Evolutionary conservation across 23 red algal genomes (phyloP), one percentile per base, ranked within the genome.

Genomic region (Porphyridium purpureum): DNA sequence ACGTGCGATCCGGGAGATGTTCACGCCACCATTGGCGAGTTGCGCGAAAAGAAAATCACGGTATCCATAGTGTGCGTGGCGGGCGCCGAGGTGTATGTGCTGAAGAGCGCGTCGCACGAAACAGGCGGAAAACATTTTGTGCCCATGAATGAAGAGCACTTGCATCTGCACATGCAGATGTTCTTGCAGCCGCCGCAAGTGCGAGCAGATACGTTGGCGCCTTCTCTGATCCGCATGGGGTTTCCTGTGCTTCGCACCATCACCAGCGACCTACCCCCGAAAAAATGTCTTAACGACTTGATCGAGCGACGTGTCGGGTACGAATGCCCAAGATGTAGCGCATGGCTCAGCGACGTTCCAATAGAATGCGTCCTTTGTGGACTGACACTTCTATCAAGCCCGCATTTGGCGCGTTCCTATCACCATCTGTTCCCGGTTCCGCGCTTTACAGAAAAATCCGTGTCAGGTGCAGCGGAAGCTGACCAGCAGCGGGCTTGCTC

Each of bases 391-490:
- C 67, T 83, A 0, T 60, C 62, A 29, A 68, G 55, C 19, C 74
- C 79, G 27, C 88, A 95, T 11, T 49, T 95, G 21, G 88, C 88
- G 9, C 57, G 88, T 7, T 95, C 88, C 1, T 95, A 95, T 46
- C 88, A 95, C 57, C 88, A 95, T 31, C 47, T 95, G 27, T 95
- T 95, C 56, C 88, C 88, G 4, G 80, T 83, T 3, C 57, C 88
- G 14, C 71, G 56, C 17, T 95, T 80, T 51, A 25, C 58, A 21
- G 53, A 50, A 36, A 22, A 17, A 0, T 22, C 8, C 21, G 30
- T 27, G 5, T 57, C 54, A 20, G n/a, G 7, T 14, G n/a, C n/a
- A 51, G 32, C 49, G 25, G 6, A 24, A 49, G 34, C 15, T 22
- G 27, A 2, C 28, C 50, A 38, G 51, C 5, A 3, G 24, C 25